phyloP scores from a whole-genome alignment of 306 rosid species.

The Oemleria cerasiformis region DNA sequence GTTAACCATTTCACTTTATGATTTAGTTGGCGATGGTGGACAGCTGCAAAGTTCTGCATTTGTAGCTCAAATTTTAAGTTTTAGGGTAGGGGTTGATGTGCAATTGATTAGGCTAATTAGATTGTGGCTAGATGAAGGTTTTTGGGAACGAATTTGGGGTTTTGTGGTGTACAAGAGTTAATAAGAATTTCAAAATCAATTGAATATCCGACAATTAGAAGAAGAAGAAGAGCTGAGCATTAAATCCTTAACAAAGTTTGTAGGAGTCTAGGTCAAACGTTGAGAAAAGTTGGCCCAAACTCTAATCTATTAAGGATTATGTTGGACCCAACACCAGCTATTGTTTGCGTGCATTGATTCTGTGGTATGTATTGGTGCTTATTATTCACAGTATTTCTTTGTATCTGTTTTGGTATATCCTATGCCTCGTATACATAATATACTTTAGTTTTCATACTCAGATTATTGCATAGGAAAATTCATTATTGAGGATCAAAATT shows the following conservation, averaged over 20 bases:
- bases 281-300: not conserved
- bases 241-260: not conserved
- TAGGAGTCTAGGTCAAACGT: not conserved
- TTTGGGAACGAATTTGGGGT: not conserved
- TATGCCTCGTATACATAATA: not conserved
- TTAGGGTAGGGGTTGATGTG: not conserved
- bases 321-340: not conserved
- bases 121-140: not conserved
- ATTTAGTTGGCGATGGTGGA: not conserved
- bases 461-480: not conserved
- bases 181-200: not conserved
- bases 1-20: not conserved
- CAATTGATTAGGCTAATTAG: not conserved
- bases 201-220: not conserved
- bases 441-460: not conserved
- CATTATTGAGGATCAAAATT: slow-evolving; percentile 18
- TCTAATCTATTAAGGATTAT: not conserved
- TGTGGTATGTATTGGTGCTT: not conserved
- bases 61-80: not conserved
- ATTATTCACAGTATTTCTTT: not conserved
- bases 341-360: not conserved
- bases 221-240: not conserved
- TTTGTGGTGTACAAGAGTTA: not conserved
- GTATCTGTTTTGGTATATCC: not conserved
- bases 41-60: not conserved